Evolutionary conservation across 805 yeast species (phyloP).

Genomic region (Tetrapisispora taiwanensis): DNA sequence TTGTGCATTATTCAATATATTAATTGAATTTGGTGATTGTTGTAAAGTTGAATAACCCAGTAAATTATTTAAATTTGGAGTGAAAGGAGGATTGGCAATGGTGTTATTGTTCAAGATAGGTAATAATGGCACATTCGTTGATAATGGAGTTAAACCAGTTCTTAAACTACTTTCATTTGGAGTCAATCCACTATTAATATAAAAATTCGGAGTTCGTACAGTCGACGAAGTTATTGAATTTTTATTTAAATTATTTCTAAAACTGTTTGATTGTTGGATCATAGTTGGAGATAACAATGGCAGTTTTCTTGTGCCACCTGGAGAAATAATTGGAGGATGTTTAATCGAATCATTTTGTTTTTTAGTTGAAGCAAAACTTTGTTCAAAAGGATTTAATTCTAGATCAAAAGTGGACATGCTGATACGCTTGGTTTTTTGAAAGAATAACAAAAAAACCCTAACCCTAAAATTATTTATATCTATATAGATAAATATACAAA

Average conservation of each 20-base stretch:
- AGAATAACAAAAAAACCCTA: too few relatives aligned
- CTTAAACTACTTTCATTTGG: constrained; percentile 69
- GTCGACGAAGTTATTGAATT: neutral
- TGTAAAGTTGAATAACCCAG: constrained; percentile 1
- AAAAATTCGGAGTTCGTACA: neutral
- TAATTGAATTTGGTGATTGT: neutral
- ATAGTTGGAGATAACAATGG: constrained; percentile 29
- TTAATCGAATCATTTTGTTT: constrained; percentile 3
- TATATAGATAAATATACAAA: too few relatives aligned
- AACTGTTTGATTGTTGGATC: neutral
- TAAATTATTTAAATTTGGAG: constrained; percentile 4
- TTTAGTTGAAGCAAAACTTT: constrained; percentile 66
- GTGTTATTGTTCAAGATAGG: neutral
- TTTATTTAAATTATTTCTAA: constrained; percentile 3
- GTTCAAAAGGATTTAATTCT: constrained; percentile 94
- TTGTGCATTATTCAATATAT: neutral
- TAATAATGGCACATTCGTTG: neutral
- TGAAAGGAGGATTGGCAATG: neutral
- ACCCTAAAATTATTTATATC: too few relatives aligned
- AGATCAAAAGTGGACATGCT: constrained; percentile 45
- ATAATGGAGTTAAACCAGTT: constrained; percentile 1
- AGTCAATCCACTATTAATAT: constrained; percentile 45
- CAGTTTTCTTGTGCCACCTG: constrained; percentile 46
- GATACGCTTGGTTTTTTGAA: too few relatives aligned
- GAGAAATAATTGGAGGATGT: constrained; percentile 41